These are phyloP conservation scores for Alnus glutinosa DNA, from an alignment of 306 rosid genomes.

Conservation along the genomic window DNA sequence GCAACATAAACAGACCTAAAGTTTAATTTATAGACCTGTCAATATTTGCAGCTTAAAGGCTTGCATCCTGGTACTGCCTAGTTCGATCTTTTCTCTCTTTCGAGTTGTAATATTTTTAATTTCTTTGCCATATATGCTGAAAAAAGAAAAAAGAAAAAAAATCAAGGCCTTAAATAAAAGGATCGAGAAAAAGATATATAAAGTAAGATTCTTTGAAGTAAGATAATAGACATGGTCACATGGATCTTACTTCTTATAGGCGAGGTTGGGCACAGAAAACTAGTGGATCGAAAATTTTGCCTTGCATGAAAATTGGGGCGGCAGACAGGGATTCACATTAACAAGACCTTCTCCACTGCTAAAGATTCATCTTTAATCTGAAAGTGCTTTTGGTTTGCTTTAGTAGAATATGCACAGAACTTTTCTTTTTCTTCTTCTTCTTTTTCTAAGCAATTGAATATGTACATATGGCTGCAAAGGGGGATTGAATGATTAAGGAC, in stretches of 20 bases:
- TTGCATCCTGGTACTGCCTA: neutral
- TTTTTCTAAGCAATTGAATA: neutral
- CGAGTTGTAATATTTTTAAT: neutral
- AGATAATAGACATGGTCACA: conserved; percentile 37
- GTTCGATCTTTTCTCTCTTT: neutral
- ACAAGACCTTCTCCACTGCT: conserved; percentile 10
- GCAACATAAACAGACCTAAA: too few species aligned
- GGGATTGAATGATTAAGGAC: conserved; percentile 36
- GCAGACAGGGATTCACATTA: neutral
- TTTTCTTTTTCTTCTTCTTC: too few species aligned
- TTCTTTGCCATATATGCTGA: neutral
- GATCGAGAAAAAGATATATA: neutral
- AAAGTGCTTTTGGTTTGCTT: conserved; percentile 40
- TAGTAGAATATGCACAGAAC: conserved; percentile 14
- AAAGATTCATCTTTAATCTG: conserved; percentile 20
- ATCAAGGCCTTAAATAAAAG: neutral
- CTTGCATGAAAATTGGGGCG: neutral
- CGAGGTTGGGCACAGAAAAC: conserved; percentile 44
- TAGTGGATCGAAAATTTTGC: conserved; percentile 3
- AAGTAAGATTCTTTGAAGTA: neutral
- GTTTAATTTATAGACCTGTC: neutral
- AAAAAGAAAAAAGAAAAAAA: neutral
- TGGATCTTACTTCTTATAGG: conserved; percentile 25
- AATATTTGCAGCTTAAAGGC: neutral
- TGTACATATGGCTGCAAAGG: conserved; percentile 22